These are phyloP conservation scores for Suillus sp. DNA, from an alignment of 768 basidiomycete species.

Conservation along the genomic window DNA sequence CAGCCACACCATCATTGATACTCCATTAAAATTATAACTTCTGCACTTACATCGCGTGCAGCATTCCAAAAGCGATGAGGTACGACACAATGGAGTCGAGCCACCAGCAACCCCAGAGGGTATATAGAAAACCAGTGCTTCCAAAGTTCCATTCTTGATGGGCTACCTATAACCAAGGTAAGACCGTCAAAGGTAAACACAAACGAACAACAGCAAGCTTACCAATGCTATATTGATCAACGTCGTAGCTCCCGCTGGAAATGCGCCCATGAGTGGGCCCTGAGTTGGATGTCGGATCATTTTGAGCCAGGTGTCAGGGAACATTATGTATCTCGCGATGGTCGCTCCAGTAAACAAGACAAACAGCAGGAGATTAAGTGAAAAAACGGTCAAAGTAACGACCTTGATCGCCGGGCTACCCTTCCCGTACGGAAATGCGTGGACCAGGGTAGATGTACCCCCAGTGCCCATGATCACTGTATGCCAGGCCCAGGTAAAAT, in stretches of 20 bases:
- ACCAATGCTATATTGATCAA: conserved; percentile 44
- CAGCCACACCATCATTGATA: neutral
- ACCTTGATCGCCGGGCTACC: conserved; percentile 35
- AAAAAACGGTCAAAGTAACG: conserved; percentile 40
- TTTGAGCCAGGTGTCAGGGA: conserved; percentile 43
- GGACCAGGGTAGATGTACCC: conserved; percentile 40
- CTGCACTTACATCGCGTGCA: conserved; percentile 46
- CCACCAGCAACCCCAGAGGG: conserved; percentile 57
- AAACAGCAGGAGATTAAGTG: conserved; percentile 45
- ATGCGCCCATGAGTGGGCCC: conserved; percentile 45
- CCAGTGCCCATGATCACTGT: conserved; percentile 53
- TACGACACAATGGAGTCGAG: conserved; percentile 44
- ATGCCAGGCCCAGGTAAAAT: conserved; percentile 52
- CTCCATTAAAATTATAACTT: neutral
- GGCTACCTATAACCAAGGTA: conserved; percentile 24
- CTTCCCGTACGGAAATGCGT: conserved; percentile 46
- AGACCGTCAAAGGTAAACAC: neutral
- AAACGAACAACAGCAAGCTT: conserved; percentile 16
- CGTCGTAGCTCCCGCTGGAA: conserved; percentile 49
- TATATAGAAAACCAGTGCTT: conserved; percentile 39
- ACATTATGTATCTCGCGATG: conserved; percentile 42
- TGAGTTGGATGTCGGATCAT: conserved; percentile 51
- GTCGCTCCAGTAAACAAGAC: conserved; percentile 35
- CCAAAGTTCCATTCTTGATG: conserved; percentile 41
- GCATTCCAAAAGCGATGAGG: conserved; percentile 48